phyloP scores from a whole-genome alignment of 257 asterid genomes.

The Solanum tarijense region DNA sequence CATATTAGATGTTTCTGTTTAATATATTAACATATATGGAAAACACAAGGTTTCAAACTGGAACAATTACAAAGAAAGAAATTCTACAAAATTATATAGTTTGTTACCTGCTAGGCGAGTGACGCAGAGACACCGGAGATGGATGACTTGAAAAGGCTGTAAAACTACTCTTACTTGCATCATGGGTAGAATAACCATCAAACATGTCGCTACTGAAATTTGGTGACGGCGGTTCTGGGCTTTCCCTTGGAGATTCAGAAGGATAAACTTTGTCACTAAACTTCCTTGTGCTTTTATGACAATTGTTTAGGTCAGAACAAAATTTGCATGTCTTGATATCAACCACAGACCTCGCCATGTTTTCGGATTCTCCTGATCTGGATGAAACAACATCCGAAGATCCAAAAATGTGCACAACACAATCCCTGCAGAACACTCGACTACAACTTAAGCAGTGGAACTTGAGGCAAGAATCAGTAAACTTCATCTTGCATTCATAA shows the following conservation, averaged over 20 bases:
- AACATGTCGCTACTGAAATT: conserved; percentile 60
- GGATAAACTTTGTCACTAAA: conserved; percentile 65
- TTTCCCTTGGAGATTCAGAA: conserved; percentile 63
- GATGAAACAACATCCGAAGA: conserved; percentile 20
- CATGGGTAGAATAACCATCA: conserved; percentile 39
- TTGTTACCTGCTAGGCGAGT: conserved; percentile 61
- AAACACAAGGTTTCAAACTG: neutral
- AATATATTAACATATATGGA: neutral
- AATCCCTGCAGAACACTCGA: conserved; percentile 41
- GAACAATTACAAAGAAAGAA: neutral
- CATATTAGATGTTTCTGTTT: neutral
- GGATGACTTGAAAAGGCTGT: conserved; percentile 30
- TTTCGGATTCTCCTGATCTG: conserved; percentile 13
- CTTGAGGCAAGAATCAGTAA: conserved; percentile 27
- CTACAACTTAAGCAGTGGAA: conserved; percentile 59
- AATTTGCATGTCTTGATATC: conserved; percentile 39
- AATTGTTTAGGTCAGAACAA: conserved; percentile 32
- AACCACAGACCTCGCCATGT: conserved; percentile 9
- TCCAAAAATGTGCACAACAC: conserved; percentile 28
- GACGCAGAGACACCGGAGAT: conserved; percentile 34
- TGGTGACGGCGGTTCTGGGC: conserved; percentile 78
- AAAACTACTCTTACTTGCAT: conserved; percentile 36
- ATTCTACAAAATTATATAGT: neutral
- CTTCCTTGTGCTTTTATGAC: conserved; percentile 26
- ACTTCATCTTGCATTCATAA: conserved; percentile 34